phyloP scores from a whole-genome alignment of 2,329 filamentous ascomycete genomes.

The Alternaria incomplexa region DNA sequence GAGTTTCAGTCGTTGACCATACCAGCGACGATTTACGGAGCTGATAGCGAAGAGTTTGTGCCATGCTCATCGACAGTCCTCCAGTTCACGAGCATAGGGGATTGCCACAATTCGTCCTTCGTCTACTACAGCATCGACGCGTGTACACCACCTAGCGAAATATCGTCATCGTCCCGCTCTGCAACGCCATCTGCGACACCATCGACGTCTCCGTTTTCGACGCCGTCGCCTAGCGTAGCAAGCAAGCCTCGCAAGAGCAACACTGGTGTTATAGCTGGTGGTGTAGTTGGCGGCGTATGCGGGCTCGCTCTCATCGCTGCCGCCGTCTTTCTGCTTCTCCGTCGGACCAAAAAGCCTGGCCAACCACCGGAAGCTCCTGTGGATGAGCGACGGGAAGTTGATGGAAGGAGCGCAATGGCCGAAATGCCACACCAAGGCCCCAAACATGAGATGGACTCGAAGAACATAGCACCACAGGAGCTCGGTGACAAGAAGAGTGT shows the following conservation, averaged over 20 bases:
- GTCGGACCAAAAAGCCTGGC: neutral
- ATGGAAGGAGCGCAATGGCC: neutral
- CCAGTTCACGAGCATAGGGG: neutral
- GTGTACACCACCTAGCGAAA: neutral
- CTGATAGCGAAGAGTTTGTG: neutral
- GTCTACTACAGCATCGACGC: slow-evolving; percentile 7
- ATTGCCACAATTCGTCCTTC: slow-evolving; percentile 6
- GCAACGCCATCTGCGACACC: neutral
- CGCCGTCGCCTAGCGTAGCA: neutral
- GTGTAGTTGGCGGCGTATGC: neutral
- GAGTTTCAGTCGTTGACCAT: neutral
- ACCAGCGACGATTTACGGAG: neutral
- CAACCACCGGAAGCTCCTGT: neutral
- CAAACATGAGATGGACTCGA: neutral
- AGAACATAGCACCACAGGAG: neutral
- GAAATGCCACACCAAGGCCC: neutral
- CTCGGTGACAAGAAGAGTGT: neutral
- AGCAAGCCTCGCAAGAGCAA: neutral
- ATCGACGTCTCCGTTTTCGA: neutral
- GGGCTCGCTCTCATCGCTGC: neutral
- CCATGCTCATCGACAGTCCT: slow-evolving; percentile 4
- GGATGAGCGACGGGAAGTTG: neutral
- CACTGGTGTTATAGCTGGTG: slow-evolving; percentile 4
- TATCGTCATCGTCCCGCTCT: neutral
- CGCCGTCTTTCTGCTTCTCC: neutral